Conservation (phyloP, 2,329 filamentous ascomycete genomes). For the Blastomyces gilchristii region DNA sequence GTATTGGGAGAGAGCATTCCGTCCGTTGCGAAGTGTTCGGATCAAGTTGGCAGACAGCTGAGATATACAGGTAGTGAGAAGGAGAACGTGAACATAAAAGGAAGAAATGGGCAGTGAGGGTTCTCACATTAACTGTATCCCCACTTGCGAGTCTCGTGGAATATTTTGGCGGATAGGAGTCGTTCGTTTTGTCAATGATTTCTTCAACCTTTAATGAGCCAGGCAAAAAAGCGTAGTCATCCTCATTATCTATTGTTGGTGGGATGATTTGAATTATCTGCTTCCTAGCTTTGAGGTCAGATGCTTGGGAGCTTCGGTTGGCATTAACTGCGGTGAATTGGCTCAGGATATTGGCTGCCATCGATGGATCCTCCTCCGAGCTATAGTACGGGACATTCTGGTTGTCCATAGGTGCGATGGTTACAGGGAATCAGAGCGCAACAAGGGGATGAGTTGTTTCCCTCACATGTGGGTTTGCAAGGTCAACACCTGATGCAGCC, state of each 20-base stretch:
- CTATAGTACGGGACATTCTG: not conserved
- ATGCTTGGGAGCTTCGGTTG: not conserved
- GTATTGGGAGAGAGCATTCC: not conserved
- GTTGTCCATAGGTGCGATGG: not conserved
- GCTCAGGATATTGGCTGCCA: constrained; percentile 13
- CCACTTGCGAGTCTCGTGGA: constrained; percentile 11
- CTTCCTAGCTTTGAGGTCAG: not conserved
- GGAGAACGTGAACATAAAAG: not conserved
- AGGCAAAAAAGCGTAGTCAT: constrained; percentile 14
- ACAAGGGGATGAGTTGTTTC: not conserved
- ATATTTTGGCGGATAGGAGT: constrained; percentile 8
- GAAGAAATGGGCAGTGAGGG: not conserved
- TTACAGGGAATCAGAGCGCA: not conserved
- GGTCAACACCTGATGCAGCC: not conserved
- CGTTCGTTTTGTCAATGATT: constrained; percentile 10
- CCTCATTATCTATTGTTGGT: constrained; percentile 16
- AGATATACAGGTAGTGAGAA: not conserved
- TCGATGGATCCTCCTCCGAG: constrained; percentile 1
- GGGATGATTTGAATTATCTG: constrained; percentile 7
- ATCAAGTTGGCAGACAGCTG: not conserved
- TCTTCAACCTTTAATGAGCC: constrained; percentile 13
- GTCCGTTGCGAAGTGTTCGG: constrained; percentile 1
- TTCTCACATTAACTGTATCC: constrained; percentile 12
- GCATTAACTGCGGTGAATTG: constrained; percentile 12
- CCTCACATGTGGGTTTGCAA: not conserved